Evolutionary conservation across 495 filamentous ascomycete genomes (phyloP), one percentile per base, ranked within the genome.

Genomic region (Penicillium cinerascens): DNA sequence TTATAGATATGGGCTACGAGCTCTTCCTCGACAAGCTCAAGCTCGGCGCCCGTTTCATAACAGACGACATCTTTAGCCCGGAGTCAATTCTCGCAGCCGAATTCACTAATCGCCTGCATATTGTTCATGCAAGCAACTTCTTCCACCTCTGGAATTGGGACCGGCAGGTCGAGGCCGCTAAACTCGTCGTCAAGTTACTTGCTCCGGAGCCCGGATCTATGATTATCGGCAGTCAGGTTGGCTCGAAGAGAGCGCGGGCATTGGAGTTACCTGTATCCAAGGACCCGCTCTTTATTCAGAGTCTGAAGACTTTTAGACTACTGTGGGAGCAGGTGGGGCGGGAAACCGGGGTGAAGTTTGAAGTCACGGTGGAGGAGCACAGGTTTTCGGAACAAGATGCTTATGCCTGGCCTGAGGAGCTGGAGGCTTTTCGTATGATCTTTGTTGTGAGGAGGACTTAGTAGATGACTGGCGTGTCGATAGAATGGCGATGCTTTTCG

Each of bases 131-230:
- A 0, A 65, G 66, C 0, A 69, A 70, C 2, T 79, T 85, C 53
- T 72, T 85, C 35, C 80, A 84, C 43, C 60, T 84, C 3, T 85
- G 80, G 45, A 51, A 54, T 6, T 77, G 67, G 49, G 68, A 72
- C 1, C 65, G 74, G 8, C 81, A 82, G 54, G 60, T 77, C 13
- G 44, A 54, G 5, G 60, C 76, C 5, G 72, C 70, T 2, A 72
- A 70, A 42, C 55, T 58, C 4, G 61, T 82, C 16, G 15, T 42
- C n/a, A 25, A 35, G n/a, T n/a, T 50, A 39, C 47, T 50, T 8
- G 39, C 20, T 21, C 21, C 17, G 8, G 9, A 33, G 16, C 39
- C 47, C 21, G 47, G 47, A 29, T 50, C 47, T 2, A 18, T 42
- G 7, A 50, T 50, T 42, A 20, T 50, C n/a, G 47, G 47, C 16